Conservation (phyloP, 441 rosid species). For the Gossypium schwendimanii region DNA sequence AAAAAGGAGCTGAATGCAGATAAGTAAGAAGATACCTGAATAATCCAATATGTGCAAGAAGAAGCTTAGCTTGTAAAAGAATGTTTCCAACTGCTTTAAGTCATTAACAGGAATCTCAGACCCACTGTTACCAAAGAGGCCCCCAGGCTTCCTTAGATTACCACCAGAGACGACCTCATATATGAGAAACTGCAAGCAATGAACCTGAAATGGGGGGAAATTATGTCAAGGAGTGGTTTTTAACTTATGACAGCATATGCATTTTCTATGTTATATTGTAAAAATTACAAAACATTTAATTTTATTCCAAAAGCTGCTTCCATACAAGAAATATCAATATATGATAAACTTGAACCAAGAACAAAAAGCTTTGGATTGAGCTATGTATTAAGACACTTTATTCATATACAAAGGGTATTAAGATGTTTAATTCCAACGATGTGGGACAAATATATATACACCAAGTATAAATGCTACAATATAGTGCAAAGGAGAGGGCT, state of each 20-base stretch:
- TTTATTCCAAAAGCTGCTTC: background rate
- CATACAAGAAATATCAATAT: background rate
- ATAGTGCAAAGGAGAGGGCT: background rate
- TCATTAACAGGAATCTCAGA: constrained; percentile 97
- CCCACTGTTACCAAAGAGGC: constrained; percentile 94
- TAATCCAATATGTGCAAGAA: constrained; percentile 95
- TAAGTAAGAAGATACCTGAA: constrained; percentile 48
- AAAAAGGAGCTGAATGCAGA: background rate
- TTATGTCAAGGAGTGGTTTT: background rate
- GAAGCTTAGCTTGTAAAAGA: constrained; percentile 98
- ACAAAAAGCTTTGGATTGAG: background rate
- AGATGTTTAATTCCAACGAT: background rate
- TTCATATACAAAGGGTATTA: background rate
- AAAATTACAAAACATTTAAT: background rate
- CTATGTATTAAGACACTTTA: background rate
- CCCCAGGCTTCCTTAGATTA: constrained; percentile 97
- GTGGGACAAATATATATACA: background rate
- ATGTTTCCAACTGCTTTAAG: constrained; percentile 87
- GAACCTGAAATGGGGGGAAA: constrained; percentile 48
- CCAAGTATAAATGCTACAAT: background rate
- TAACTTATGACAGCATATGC: background rate
- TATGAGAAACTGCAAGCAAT: constrained; percentile 93
- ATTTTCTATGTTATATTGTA: background rate
- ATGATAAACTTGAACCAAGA: background rate
- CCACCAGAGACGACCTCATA: constrained; percentile 99